A percentile compares a stretch with the other conserved stretches of the same genome.
Conservation (phyloP, 2,329 filamentous ascomycete genomes). For the Aspergillus unguis region DNA sequence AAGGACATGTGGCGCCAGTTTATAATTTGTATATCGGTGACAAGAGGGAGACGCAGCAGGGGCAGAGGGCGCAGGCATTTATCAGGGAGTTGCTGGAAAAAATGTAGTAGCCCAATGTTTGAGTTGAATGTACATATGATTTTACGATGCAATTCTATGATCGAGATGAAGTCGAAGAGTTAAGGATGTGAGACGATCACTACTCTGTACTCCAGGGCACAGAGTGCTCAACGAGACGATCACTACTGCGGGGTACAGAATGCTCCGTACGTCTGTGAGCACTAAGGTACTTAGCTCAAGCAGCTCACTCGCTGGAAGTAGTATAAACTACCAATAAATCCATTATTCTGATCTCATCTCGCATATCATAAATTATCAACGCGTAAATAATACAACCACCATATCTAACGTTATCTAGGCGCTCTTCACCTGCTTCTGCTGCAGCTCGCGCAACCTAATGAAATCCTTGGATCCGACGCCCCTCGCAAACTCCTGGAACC, state of each 20-base stretch:
- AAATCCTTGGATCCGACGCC: constrained; percentile 24
- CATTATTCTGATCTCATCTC: no score
- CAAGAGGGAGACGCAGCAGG: constrained; percentile 38
- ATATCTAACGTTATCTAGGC: not conserved
- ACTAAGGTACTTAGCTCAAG: no score
- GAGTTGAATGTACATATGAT: not conserved
- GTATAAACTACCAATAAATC: no score
- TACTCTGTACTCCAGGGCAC: no score
- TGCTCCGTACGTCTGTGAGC: no score
- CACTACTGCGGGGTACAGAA: no score
- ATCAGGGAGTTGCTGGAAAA: constrained; percentile 26
- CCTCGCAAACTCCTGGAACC: constrained; percentile 46
- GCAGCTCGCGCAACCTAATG: constrained; percentile 21
- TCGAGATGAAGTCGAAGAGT: no score
- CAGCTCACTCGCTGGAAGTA: not conserved
- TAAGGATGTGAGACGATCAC: no score
- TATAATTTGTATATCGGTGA: constrained; percentile 38
- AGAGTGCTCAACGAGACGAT: no score
- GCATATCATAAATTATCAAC: not conserved
- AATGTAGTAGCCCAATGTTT: not conserved
- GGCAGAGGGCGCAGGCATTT: constrained; percentile 36
- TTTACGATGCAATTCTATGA: not conserved
- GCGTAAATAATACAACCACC: not conserved
- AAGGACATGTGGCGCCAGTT: constrained; percentile 44
- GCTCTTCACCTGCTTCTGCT: constrained; percentile 13